These are phyloP conservation scores for Ceratocystis cubensis DNA, from an alignment of 2,329 filamentous ascomycete species.

Conservation along the genomic window DNA sequence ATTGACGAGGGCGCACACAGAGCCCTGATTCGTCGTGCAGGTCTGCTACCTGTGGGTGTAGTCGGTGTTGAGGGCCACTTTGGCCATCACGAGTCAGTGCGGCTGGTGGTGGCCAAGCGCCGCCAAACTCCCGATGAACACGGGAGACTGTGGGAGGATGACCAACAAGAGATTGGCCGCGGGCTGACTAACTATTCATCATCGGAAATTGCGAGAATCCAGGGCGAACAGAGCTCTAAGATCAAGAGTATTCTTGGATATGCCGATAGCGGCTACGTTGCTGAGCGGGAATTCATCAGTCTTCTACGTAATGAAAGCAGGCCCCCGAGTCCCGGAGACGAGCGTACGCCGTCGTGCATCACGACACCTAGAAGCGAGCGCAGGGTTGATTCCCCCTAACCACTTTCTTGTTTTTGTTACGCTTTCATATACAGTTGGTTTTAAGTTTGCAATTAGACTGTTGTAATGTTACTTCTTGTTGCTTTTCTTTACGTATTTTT, in stretches of 20 bases:
- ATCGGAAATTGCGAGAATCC: conserved; percentile 69
- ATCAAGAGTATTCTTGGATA: conserved; percentile 75
- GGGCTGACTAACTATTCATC: conserved; percentile 90
- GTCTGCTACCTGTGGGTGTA: conserved; percentile 80
- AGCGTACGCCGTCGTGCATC: background rate
- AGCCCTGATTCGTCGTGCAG: conserved; percentile 71
- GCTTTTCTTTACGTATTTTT: background rate
- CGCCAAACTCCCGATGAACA: conserved; percentile 31
- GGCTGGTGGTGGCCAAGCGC: conserved; percentile 65
- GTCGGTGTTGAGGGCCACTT: conserved; percentile 82
- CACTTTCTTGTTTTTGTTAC: background rate
- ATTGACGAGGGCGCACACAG: conserved; percentile 82
- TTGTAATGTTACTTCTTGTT: background rate
- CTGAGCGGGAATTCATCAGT: conserved; percentile 74
- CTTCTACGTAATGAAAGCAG: conserved; percentile 49
- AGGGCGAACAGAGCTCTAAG: conserved; percentile 68
- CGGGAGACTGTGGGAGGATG: conserved; percentile 38
- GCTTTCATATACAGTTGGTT: background rate
- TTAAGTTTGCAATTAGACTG: background rate
- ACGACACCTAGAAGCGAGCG: conserved; percentile 7
- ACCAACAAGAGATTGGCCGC: conserved; percentile 63
- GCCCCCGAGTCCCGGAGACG: conserved; percentile 28
- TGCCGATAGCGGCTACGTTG: conserved; percentile 88
- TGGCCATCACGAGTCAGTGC: conserved; percentile 82
- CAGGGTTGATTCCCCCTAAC: background rate